Evolutionary conservation across 192 early-diverging fungal genomes (phyloP).

Genomic region (Podochytrium sp.): DNA sequence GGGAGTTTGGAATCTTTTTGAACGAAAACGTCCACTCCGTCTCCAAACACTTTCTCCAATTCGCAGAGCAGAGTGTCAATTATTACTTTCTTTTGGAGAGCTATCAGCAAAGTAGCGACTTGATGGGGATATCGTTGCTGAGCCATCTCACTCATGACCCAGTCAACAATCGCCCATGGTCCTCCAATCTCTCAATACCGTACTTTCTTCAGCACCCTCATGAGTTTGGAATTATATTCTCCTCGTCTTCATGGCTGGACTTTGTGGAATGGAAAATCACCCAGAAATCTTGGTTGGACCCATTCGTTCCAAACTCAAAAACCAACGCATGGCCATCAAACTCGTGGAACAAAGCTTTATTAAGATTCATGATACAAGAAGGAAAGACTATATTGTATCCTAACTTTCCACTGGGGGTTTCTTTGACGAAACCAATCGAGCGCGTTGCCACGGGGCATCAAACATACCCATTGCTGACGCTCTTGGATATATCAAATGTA

Average conservation of each 20-base stretch:
- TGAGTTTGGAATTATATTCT: constrained; percentile 1
- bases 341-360: constrained; percentile 19
- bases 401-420: not conserved
- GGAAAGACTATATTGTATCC: constrained; percentile 17
- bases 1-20: constrained; percentile 31
- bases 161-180: not conserved
- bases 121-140: constrained; percentile 22
- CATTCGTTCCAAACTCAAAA: constrained; percentile 16
- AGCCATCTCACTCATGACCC: not conserved
- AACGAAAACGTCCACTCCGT: constrained; percentile 18
- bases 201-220: constrained; percentile 28
- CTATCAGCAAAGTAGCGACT: not conserved
- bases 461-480: no score
- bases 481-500: no score
- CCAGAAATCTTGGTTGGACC: not conserved
- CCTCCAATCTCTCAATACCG: not conserved
- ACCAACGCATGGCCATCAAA: constrained; percentile 27
- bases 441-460: no score
- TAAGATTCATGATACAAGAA: constrained; percentile 24
- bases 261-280: constrained; percentile 24
- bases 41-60: constrained; percentile 31
- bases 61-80: constrained; percentile 4
- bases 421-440: not conserved
- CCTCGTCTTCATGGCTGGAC: constrained; percentile 1
- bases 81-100: not conserved